These are phyloP conservation scores for Penicillium verrucosum DNA, from an alignment of 2,329 filamentous ascomycete genomes.

Conservation along the genomic window DNA sequence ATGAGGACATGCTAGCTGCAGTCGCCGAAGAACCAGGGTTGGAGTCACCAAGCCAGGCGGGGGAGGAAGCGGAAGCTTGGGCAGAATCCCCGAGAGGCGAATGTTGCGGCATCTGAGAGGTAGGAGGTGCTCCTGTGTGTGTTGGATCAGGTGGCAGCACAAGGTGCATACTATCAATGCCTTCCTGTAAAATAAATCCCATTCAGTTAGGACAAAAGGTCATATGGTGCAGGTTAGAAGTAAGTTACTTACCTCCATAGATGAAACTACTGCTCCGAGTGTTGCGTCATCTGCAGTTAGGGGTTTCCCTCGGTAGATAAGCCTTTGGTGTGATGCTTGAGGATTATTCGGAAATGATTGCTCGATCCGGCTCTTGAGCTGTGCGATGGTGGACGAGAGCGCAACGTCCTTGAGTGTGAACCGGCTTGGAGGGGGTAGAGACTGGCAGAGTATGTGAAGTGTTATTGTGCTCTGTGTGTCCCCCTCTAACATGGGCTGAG, in stretches of 20 bases:
- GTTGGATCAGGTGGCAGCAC: slow-evolving; percentile 3
- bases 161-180: slow-evolving; percentile 4
- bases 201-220: not conserved
- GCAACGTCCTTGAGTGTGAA: slow-evolving; percentile 39
- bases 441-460: slow-evolving; percentile 43
- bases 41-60: not conserved
- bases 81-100: not conserved
- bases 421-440: slow-evolving; percentile 35
- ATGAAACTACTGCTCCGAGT: slow-evolving; percentile 50
- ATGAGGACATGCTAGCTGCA: not conserved
- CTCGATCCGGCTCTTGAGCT: slow-evolving; percentile 54
- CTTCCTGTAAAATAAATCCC: not conserved
- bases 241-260: slow-evolving; percentile 45
- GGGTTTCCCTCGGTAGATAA: slow-evolving; percentile 58
- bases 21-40: not conserved
- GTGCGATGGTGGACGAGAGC: slow-evolving; percentile 46
- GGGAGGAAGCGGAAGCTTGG: not conserved
- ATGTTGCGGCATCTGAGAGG: not conserved
- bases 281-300: slow-evolving; percentile 50
- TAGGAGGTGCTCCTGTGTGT: not conserved
- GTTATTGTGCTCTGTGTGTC: slow-evolving; percentile 20
- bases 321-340: slow-evolving; percentile 48
- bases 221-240: not conserved
- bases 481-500: not conserved
- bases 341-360: slow-evolving; percentile 48